These are phyloP conservation scores for Artomyces pyxidatus DNA, from an alignment of 768 basidiomycete species.

Conservation along the genomic window DNA sequence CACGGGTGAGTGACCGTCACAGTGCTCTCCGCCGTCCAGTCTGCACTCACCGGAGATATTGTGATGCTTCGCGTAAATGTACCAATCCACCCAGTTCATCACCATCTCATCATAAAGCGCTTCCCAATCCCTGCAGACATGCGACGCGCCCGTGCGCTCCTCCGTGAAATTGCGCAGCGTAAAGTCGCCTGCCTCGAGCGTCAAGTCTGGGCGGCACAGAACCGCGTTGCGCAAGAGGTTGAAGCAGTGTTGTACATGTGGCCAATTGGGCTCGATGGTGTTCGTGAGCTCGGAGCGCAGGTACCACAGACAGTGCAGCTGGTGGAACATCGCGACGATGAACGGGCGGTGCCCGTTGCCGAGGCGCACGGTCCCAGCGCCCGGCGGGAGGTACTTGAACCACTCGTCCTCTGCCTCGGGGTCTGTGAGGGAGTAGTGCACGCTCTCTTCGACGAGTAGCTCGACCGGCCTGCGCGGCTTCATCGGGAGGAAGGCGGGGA, in stretches of 20 bases:
- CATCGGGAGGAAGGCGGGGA: conserved; percentile 21
- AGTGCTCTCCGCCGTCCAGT: too few relatives aligned
- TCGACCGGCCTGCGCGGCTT: conserved; percentile 9
- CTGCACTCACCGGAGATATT: not conserved
- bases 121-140: conserved; percentile 28
- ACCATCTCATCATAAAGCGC: conserved; percentile 13
- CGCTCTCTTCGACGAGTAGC: conserved; percentile 24
- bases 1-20: too few relatives aligned
- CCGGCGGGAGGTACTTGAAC: conserved; percentile 20
- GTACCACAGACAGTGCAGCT: conserved; percentile 38
- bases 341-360: conserved; percentile 21
- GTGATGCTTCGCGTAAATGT: conserved; percentile 1
- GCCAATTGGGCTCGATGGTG: conserved; percentile 16
- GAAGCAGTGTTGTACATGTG: conserved; percentile 30
- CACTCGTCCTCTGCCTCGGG: conserved; percentile 21
- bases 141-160: conserved; percentile 25
- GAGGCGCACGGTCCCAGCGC: conserved; percentile 20
- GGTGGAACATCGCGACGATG: conserved; percentile 35
- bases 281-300: conserved; percentile 23
- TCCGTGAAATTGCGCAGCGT: conserved; percentile 20
- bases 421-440: conserved; percentile 21
- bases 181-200: conserved; percentile 24
- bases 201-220: conserved; percentile 30
- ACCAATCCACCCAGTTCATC: conserved; percentile 7
- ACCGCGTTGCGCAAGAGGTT: conserved; percentile 31